Base-by-base conservation (phyloP, 768 basidiomycete species). In the Hygrocybe coccinea region DNA sequence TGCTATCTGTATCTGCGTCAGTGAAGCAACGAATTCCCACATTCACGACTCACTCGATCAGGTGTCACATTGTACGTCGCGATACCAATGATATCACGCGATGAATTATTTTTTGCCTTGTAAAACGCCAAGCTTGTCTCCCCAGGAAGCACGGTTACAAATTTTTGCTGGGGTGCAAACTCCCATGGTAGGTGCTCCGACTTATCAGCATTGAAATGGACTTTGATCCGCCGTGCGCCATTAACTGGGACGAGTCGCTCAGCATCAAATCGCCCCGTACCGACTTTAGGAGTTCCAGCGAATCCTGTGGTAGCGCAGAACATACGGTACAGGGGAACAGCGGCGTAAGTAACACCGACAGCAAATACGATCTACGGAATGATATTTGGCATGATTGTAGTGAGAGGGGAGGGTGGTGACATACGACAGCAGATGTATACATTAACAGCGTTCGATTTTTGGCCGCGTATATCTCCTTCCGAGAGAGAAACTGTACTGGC, bases 31-130 rank as follows among this genome's bases (percentile, higher is more conserved):
- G 51, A 10, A 58, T 43, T 12, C 41, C 36, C 14, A 22, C 25
- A 36, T 9, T 25, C 21, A 50, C n/a, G 8, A 75, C 87, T 45
- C 65, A 97, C 95, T 69, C 95, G 81, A 67, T 92, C 91, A n/a
- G 97, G 97, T 0, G 95, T 95, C 59, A 97, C 95, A 71, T 98
- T 99, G 69, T 99, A 99, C 5, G 97, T 98, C 34, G 95, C 95
- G 68, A 99, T 98, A 1, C 97, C 97, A 64, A 99, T 95, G 52
- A 99, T 83, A 67, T 98, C 97, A 60, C 87, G 77, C 47, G 84
- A 74, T 9, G 89, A 86, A 47, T 76, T 80, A 64, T 99, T 99
- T 72, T 80, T 91, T 6, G 95, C 95, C 47, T 80, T 91, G 71
- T 98, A 99, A 68, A 99, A 99, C 9, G 97, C 97, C 57, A 99